Base-by-base conservation (phyloP, 1,284 basidiomycete species). In the Cutaneotrichosporon mucoides region DNA sequence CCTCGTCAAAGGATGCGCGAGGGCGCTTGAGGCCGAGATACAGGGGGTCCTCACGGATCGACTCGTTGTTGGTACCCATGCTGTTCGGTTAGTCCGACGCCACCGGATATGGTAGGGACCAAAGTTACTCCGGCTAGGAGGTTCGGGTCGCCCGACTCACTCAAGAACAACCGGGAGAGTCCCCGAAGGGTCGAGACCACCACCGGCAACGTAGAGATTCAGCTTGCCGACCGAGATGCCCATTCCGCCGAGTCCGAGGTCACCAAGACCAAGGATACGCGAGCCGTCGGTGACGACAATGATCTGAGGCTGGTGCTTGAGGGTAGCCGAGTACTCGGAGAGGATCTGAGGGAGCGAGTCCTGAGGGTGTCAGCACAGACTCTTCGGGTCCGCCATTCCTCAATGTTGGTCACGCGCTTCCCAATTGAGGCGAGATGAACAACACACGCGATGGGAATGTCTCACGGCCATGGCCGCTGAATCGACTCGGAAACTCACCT, bases 191-290 rank as follows among this genome's bases (percentile, higher is more conserved):
- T 89, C 88, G 64, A 96, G 88, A 56, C 92, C 92, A 60, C 65
- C 73, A 15, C 91, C 91, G 38, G 91, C 90, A 61, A 95, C 84
- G 73, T 96, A 97, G 41, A 97, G 83, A 24, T 89, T 92, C 11
- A 97, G 82, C 79, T 97, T 97, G 47, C 93, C 93, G 62, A 95
- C 89, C 16, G 89, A 86, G 70, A 97, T 97, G 3, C 91, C 91
- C 87, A 95, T 90, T 42, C 81, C 81, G 52, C 80, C 80, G 44
- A 81, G 70, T 15, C 83, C 83, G 16, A 96, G 85, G 74, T 97
- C 94, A 40, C 94, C 94, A 36, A 98, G 81, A 63, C 94, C 93
- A 34, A 97, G 84, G 68, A 97, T 95, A 57, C 93, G 87, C 13
- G 89, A 92, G 80, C 92, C 93, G 78, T 96, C 93, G 1, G 89